Conservation (phyloP, 148 eudicot genomes). For the Mesembryanthemum crystallinum region DNA sequence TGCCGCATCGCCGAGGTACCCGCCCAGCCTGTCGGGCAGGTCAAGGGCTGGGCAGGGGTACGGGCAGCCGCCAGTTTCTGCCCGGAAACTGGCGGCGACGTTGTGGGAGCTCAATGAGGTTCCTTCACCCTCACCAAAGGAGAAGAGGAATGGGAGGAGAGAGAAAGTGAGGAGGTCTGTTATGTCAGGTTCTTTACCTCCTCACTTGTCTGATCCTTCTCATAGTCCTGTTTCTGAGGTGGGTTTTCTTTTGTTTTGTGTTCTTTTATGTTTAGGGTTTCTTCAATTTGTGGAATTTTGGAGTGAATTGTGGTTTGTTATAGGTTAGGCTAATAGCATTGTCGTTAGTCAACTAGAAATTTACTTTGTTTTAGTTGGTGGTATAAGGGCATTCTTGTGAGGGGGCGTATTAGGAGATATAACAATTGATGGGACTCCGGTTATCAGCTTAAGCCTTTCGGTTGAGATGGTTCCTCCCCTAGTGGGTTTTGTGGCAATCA, state of each 20-base stretch:
- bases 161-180: constrained; percentile 32
- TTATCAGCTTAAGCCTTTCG: too few relatives aligned
- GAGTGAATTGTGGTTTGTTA: not conserved
- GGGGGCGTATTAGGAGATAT: too few relatives aligned
- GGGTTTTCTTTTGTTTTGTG: constrained; percentile 11
- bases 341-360: too few relatives aligned
- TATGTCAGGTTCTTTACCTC: constrained; percentile 47
- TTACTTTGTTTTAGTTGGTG: too few relatives aligned
- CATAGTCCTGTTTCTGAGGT: constrained; percentile 94
- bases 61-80: constrained; percentile 57
- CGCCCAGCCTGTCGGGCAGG: constrained; percentile 37
- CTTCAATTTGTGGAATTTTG: not conserved
- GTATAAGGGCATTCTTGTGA: too few relatives aligned
- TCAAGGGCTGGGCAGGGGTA: constrained; percentile 31
- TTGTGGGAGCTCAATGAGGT: constrained; percentile 90
- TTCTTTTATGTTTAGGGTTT: not conserved
- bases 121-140: constrained; percentile 39
- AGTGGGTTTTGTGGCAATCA: too few relatives aligned
- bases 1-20: constrained; percentile 47
- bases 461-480: too few relatives aligned
- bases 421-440: too few relatives aligned
- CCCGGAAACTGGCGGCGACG: constrained; percentile 88
- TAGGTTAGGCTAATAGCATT: not conserved
- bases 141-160: constrained; percentile 36
- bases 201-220: constrained; percentile 97